A percentile compares a stretch with the other conserved stretches of the same genome.
Conservation (phyloP, 352 stramenopile species). For the Phytophthora pisi region DNA sequence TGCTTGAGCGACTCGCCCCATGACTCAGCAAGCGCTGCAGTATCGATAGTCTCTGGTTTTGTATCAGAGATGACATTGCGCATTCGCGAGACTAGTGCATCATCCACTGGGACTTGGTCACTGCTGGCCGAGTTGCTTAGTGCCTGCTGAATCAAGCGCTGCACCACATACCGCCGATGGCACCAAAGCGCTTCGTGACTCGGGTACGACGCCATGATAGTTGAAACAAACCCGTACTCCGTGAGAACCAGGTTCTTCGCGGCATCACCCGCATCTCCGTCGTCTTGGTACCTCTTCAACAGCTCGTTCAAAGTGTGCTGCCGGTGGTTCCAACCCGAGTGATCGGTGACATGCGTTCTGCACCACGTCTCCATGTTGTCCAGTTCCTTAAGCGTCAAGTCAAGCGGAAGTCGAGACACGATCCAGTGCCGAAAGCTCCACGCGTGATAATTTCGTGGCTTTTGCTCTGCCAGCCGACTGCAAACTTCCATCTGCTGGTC, state of each 20-base stretch:
- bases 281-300: conserved; percentile 10
- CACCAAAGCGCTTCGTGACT: conserved; percentile 80
- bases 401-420: conserved; percentile 40
- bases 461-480: conserved; percentile 57
- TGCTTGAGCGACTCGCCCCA: conserved; percentile 25
- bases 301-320: conserved; percentile 56
- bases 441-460: conserved; percentile 83
- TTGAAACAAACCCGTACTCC: conserved; percentile 62
- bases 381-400: conserved; percentile 50
- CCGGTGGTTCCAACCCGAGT: conserved; percentile 85
- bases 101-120: neutral
- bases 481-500: conserved; percentile 58
- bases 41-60: conserved; percentile 5
- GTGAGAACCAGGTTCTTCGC: conserved; percentile 35
- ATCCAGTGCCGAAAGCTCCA: conserved; percentile 88
- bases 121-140: neutral
- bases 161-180: conserved; percentile 72
- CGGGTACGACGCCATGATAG: conserved; percentile 54
- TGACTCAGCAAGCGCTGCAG: conserved; percentile 12
- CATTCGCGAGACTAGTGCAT: conserved; percentile 17
- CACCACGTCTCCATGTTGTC: conserved; percentile 63
- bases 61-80: neutral
- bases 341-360: conserved; percentile 67
- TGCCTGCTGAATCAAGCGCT: conserved; percentile 39
- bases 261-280: neutral